Percentiles rank a stretch among this genome's conserved stretches.
phyloP scores from a whole-genome alignment of 2,329 filamentous ascomycete species.

The Fusarium sp. region DNA sequence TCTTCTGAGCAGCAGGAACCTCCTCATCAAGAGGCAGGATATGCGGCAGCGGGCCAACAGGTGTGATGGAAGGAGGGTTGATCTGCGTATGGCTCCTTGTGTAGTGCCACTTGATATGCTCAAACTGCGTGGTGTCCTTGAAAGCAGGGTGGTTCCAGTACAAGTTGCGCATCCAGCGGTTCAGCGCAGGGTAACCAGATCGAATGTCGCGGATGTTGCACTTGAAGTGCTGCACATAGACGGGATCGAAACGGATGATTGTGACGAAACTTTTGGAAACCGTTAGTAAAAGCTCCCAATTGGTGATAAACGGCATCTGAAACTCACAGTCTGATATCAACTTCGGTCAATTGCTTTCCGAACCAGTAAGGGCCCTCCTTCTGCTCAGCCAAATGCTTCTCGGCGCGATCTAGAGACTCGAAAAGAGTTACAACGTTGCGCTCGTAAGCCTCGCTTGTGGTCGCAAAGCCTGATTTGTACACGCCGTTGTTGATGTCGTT shows the following conservation, averaged over 20 bases:
- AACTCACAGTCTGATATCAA: constrained; percentile 76
- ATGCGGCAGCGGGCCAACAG: constrained; percentile 84
- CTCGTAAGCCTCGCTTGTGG: constrained; percentile 84
- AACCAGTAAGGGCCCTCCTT: constrained; percentile 76
- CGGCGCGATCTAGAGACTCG: constrained; percentile 78
- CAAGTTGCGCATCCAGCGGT: constrained; percentile 82
- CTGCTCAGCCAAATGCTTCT: constrained; percentile 69
- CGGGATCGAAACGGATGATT: constrained; percentile 77
- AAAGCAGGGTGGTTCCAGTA: constrained; percentile 89
- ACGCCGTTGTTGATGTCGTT: constrained; percentile 77
- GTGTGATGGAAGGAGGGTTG: constrained; percentile 79
- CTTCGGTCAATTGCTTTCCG: constrained; percentile 80
- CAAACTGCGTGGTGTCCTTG: constrained; percentile 84
- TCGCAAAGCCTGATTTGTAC: constrained; percentile 85
- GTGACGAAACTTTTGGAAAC: constrained; percentile 67
- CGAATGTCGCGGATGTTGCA: constrained; percentile 89
- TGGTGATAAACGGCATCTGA: background rate
- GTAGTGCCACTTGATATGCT: constrained; percentile 90
- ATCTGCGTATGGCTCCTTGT: constrained; percentile 72
- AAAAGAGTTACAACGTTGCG: constrained; percentile 78
- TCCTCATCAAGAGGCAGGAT: constrained; percentile 83
- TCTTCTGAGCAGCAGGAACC: constrained; percentile 66
- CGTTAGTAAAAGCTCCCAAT: constrained; percentile 16
- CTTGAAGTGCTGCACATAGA: constrained; percentile 90
- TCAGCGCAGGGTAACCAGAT: constrained; percentile 81